Conservation (phyloP, 2,329 filamentous ascomycete genomes). For the Thielaviopsis musarum region DNA sequence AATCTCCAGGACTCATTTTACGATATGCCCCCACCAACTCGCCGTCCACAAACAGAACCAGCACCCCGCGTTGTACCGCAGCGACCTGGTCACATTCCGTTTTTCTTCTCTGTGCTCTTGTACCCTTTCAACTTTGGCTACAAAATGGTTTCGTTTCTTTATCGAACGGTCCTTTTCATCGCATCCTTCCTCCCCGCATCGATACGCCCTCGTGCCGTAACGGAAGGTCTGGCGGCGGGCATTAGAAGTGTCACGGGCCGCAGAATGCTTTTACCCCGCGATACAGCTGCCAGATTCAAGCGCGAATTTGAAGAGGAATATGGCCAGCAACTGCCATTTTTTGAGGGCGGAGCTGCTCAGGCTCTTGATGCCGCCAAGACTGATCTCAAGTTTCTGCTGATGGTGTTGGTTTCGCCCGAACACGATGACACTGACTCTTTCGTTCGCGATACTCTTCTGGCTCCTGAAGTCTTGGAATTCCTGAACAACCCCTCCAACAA, state of each 20-base stretch:
- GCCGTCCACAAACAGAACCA: slow-evolving; percentile 32
- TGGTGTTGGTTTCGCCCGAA: slow-evolving; percentile 76
- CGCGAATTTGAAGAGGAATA: slow-evolving; percentile 94
- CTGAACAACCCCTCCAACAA: slow-evolving; percentile 61
- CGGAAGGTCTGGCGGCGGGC: slow-evolving; percentile 33
- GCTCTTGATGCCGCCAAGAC: slow-evolving; percentile 79
- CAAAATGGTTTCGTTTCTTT: slow-evolving; percentile 48
- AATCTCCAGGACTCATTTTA: slow-evolving; percentile 50
- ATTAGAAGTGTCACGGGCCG: slow-evolving; percentile 49
- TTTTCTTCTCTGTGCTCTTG: slow-evolving; percentile 44
- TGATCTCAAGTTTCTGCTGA: slow-evolving; percentile 80
- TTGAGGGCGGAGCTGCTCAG: slow-evolving; percentile 80
- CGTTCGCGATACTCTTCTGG: slow-evolving; percentile 64
- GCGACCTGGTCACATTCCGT: slow-evolving; percentile 54
- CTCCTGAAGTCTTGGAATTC: slow-evolving; percentile 55
- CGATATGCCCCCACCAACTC: slow-evolving; percentile 17
- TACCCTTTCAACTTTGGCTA: slow-evolving; percentile 65
- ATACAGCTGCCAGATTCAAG: slow-evolving; percentile 76
- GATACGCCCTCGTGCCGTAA: slow-evolving; percentile 36
- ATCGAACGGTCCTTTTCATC: slow-evolving; percentile 59
- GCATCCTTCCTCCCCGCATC: slow-evolving; percentile 64
- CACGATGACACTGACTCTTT: slow-evolving; percentile 83
- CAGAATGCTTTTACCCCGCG: slow-evolving; percentile 63
- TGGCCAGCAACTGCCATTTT: slow-evolving; percentile 56
- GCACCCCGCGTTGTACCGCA: slow-evolving; percentile 76